These are phyloP conservation scores for Pestalotiopsis sp. DNA, from an alignment of 2,329 filamentous ascomycete species.

Conservation along the genomic window DNA sequence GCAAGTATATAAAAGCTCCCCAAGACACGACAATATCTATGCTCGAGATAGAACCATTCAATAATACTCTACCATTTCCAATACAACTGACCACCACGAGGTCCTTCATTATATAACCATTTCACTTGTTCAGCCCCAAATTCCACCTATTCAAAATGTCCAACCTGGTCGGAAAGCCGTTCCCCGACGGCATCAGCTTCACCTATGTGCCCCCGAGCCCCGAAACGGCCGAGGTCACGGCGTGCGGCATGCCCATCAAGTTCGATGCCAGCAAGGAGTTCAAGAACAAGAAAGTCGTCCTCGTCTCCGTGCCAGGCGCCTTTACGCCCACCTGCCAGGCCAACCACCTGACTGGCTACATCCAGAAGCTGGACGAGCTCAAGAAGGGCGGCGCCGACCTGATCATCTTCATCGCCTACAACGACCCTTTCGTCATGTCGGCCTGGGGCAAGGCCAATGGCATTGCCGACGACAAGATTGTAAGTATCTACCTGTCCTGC, in stretches of 20 bases:
- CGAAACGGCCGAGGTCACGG: conserved; percentile 69
- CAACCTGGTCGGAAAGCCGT: conserved; percentile 77
- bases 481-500: conserved; percentile 29
- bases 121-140: neutral
- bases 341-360: conserved; percentile 77
- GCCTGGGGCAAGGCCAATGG: conserved; percentile 86
- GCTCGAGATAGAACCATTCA: neutral
- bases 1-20: neutral
- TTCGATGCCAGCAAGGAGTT: conserved; percentile 78
- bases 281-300: conserved; percentile 54
- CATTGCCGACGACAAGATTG: conserved; percentile 66
- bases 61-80: neutral
- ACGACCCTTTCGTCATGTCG: conserved; percentile 84
- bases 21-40: conserved; percentile 1
- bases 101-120: too few relatives aligned
- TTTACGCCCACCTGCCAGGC: conserved; percentile 86
- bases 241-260: conserved; percentile 76
- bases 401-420: conserved; percentile 78
- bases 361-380: conserved; percentile 68
- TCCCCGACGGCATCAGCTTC: conserved; percentile 82
- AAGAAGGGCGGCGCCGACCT: conserved; percentile 79
- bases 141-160: conserved; percentile 44
- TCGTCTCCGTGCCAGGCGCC: conserved; percentile 63
- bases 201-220: conserved; percentile 78
- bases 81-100: neutral